Base-by-base conservation (phyloP, 768 basidiomycete species). In the Mycena rosella region DNA sequence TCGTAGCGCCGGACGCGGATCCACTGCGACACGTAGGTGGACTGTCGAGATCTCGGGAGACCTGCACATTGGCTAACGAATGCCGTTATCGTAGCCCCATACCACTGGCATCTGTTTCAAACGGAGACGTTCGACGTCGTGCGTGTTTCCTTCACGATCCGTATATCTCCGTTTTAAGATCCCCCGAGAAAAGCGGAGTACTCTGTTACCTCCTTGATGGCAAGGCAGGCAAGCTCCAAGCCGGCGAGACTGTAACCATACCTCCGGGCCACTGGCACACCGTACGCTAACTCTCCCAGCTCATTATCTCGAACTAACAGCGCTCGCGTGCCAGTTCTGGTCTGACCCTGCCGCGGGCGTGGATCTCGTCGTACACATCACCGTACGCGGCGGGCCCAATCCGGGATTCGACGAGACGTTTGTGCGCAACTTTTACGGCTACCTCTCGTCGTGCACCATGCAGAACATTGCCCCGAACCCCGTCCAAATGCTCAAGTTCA, bases 101-200 rank as follows among this genome's bases (percentile, higher is more conserved):
- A 75, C 60, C 75, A 76, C 60, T 75, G 74, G 74, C 75, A 76
- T 61, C 60, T 76, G 8, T 75, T 74, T 45, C 75, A 76, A 56
- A 76, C 75, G 34, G 75, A 76, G 55, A 74, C 71, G 13, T 76
- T 76, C 60, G 53, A 74, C 34, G 75, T 76, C 18, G 74, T 74
- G 40, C 17, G 72, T 63, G n/a, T 27, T 30, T 57, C 30, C 17
- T 56, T 42, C 42, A 26, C 17, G 34, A n/a, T 24, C n/a, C 29
- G 18, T 24, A 20, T 32, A 44, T 30, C 22, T 49, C 8, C 20
- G 26, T 27, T 30, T 45, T 42, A 24, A 27, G 29, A 13, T 61
- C 29, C 10, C 6, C 5, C 30, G 49, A 73, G 72, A 68, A 73
- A 51, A 73, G 73, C 22, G 75, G 75, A 17, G 70, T 74, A 29